These are phyloP conservation scores for Narthecium ossifragum DNA, from an alignment of 106 monocot species.

Conservation along the genomic window DNA sequence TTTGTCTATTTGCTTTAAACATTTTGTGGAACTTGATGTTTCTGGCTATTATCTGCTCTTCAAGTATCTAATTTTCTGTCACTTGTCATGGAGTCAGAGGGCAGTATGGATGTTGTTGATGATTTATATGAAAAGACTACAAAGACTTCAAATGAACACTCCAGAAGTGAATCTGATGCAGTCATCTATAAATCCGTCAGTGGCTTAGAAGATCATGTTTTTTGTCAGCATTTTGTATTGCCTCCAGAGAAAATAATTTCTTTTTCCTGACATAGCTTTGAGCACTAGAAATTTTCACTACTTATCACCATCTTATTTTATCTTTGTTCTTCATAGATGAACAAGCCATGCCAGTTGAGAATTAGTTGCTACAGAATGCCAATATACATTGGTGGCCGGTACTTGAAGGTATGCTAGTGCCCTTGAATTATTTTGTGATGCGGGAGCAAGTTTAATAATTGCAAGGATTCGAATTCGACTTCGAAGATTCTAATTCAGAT, in stretches of 20 bases:
- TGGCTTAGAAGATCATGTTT: slow-evolving; percentile 48
- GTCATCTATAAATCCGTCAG: slow-evolving; percentile 37
- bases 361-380: slow-evolving; percentile 54
- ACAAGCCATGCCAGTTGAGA: slow-evolving; percentile 47
- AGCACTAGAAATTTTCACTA: slow-evolving; percentile 1
- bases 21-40: background rate
- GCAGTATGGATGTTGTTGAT: background rate
- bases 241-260: slow-evolving; percentile 61
- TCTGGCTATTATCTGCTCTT: too few relatives aligned
- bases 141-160: slow-evolving; percentile 15
- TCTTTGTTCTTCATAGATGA: slow-evolving; percentile 21
- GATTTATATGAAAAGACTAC: slow-evolving; percentile 3
- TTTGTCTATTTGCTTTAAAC: background rate
- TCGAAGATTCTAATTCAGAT: too few relatives aligned
- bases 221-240: slow-evolving; percentile 36
- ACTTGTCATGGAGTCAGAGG: slow-evolving; percentile 16
- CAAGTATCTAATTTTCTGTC: too few relatives aligned
- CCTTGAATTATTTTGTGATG: too few relatives aligned
- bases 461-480: too few relatives aligned
- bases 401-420: slow-evolving; percentile 65
- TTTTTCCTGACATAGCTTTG: background rate
- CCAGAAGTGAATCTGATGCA: slow-evolving; percentile 56
- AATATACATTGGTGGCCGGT: slow-evolving; percentile 87
- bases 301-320: too few relatives aligned
- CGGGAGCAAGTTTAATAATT: too few relatives aligned